phyloP scores from a whole-genome alignment of 768 basidiomycete genomes.

The Coprinopsis sp. region DNA sequence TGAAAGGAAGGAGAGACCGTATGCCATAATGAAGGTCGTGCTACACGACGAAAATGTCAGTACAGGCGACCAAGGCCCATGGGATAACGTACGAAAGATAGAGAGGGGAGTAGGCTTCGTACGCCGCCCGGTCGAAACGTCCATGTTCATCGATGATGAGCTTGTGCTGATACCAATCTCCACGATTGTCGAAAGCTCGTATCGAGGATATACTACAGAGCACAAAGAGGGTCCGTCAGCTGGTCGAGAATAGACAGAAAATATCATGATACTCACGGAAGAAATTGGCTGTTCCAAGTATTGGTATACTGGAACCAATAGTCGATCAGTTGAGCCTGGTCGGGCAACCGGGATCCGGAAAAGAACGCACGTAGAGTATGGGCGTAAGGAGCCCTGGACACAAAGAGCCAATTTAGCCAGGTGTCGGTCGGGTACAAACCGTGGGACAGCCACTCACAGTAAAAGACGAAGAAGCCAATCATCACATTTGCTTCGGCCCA shows the following conservation, averaged over 20 bases:
- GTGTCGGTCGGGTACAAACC: not conserved
- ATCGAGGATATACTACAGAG: slow-evolving; percentile 39
- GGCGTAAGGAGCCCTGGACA: slow-evolving; percentile 45
- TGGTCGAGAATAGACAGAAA: not conserved
- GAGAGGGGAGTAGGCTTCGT: slow-evolving; percentile 43
- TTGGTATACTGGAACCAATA: slow-evolving; percentile 38
- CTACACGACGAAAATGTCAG: slow-evolving; percentile 20
- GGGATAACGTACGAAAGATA: slow-evolving; percentile 37
- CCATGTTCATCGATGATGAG: slow-evolving; percentile 37
- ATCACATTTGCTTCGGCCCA: slow-evolving; percentile 74
- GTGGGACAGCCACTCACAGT: slow-evolving; percentile 37
- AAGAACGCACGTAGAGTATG: slow-evolving; percentile 36
- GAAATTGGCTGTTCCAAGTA: slow-evolving; percentile 53
- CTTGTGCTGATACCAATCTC: slow-evolving; percentile 37
- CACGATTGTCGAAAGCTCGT: slow-evolving; percentile 57
- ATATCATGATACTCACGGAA: slow-evolving; percentile 41
- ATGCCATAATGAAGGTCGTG: slow-evolving; percentile 52
- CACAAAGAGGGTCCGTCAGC: not conserved
- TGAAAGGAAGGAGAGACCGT: slow-evolving; percentile 56
- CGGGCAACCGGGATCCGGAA: not conserved
- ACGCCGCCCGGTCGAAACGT: slow-evolving; percentile 39
- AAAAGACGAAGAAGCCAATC: slow-evolving; percentile 58
- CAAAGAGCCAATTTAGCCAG: slow-evolving; percentile 4
- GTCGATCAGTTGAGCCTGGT: slow-evolving; percentile 10
- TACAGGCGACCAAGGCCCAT: not conserved